phyloP scores from a whole-genome alignment of 2,329 filamentous ascomycete species.

The Lachnellula arida region DNA sequence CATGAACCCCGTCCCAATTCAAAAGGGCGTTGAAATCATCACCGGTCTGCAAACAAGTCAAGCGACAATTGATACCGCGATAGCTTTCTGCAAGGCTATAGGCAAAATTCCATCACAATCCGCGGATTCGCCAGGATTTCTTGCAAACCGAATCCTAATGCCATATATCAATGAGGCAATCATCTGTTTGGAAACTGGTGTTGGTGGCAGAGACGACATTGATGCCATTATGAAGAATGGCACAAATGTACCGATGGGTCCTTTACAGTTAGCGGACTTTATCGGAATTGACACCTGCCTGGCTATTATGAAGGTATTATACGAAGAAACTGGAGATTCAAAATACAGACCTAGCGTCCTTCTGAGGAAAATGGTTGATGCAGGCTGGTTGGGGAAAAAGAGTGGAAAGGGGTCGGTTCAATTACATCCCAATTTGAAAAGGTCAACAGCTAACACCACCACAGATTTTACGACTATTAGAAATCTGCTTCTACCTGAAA shows the following conservation, averaged over 20 bases:
- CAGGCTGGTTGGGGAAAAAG: slow-evolving; percentile 97
- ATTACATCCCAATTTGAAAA: background rate
- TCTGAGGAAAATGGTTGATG: slow-evolving; percentile 92
- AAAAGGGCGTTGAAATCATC: slow-evolving; percentile 98
- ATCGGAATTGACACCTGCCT: slow-evolving; percentile 96
- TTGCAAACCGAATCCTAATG: slow-evolving; percentile 97
- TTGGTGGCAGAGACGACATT: slow-evolving; percentile 86
- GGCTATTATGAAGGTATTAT: slow-evolving; percentile 93
- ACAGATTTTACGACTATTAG: slow-evolving; percentile 33
- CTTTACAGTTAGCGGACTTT: slow-evolving; percentile 88
- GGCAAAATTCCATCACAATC: slow-evolving; percentile 87
- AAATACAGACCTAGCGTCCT: slow-evolving; percentile 92
- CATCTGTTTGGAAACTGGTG: slow-evolving; percentile 89
- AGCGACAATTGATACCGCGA: slow-evolving; percentile 73
- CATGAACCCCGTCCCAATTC: slow-evolving; percentile 97
- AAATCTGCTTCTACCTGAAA: background rate
- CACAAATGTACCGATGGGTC: slow-evolving; percentile 97
- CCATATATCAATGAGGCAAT: slow-evolving; percentile 99
- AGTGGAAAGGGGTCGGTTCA: slow-evolving; percentile 69
- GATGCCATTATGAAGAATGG: slow-evolving; percentile 99
- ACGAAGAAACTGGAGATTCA: slow-evolving; percentile 86
- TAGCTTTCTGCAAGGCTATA: slow-evolving; percentile 86
- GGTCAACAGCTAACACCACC: slow-evolving; percentile 14
- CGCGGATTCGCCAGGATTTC: slow-evolving; percentile 86
- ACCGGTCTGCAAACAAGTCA: slow-evolving; percentile 85